Evolutionary conservation across 495 filamentous ascomycete species (phyloP).

Genomic region (Bathelium albidoporum): DNA sequence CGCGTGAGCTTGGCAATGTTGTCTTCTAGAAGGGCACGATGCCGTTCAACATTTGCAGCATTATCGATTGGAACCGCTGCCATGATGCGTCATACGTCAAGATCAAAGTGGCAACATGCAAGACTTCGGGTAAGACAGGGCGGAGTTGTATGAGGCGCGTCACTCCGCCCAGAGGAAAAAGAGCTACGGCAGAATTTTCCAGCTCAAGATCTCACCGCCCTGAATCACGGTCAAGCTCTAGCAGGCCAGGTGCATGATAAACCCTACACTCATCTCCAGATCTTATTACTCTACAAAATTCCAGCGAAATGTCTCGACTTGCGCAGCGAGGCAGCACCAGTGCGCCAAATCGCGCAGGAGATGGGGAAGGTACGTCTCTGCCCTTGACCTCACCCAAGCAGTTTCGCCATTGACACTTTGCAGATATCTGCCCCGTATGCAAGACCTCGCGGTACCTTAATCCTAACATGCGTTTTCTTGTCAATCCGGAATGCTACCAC

Average conservation of each 20-base stretch:
- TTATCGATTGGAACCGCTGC: conserved; percentile 6
- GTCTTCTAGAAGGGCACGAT: conserved; percentile 62
- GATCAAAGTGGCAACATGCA: neutral
- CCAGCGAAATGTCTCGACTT: conserved; percentile 18
- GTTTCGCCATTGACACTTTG: conserved; percentile 10
- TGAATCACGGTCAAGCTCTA: neutral
- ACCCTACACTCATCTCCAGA: too few relatives aligned
- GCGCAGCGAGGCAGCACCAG: conserved; percentile 11
- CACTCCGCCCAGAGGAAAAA: too few relatives aligned
- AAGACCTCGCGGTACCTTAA: conserved; percentile 93
- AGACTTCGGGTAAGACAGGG: too few relatives aligned
- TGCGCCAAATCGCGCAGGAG: conserved; percentile 17
- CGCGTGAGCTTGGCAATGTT: conserved; percentile 64
- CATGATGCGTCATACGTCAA: conserved; percentile 17
- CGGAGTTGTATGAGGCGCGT: too few relatives aligned
- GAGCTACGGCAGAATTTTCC: neutral
- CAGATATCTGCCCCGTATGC: conserved; percentile 93
- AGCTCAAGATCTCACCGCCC: neutral
- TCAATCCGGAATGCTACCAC: conserved; percentile 98
- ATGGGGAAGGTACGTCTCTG: conserved; percentile 8
- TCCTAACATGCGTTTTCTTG: conserved; percentile 81
- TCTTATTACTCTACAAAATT: too few relatives aligned
- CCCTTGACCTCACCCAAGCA: conserved; percentile 16
- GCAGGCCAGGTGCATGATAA: too few relatives aligned
- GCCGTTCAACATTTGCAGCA: conserved; percentile 51